phyloP scores from a whole-genome alignment of 1,284 basidiomycete species.

The Quambalaria eucalypti region DNA sequence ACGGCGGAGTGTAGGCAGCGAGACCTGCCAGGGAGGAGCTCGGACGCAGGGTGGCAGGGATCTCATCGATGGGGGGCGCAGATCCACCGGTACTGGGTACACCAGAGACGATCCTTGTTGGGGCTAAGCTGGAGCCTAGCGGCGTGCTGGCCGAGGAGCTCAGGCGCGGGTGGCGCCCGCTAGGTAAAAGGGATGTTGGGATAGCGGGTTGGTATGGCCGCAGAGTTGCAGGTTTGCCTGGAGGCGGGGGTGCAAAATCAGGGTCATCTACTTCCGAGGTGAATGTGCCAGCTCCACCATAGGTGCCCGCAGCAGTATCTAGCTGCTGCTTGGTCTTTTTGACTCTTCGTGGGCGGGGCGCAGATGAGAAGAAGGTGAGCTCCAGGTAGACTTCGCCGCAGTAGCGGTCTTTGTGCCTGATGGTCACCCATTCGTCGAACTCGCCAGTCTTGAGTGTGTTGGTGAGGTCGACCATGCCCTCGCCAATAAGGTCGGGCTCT shows the following conservation, averaged over 20 bases:
- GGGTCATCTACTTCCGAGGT: constrained; percentile 20
- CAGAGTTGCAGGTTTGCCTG: constrained; percentile 16
- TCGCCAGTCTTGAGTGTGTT: constrained; percentile 88
- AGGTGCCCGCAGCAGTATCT: constrained; percentile 18
- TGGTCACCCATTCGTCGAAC: constrained; percentile 89
- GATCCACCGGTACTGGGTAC: constrained; percentile 1
- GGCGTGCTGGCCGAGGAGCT: constrained; percentile 1
- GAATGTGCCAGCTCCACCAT: constrained; percentile 39
- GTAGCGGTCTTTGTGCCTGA: constrained; percentile 39
- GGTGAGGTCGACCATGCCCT: constrained; percentile 74
- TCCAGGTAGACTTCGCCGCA: constrained; percentile 45
- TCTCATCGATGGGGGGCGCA: constrained; percentile 20
- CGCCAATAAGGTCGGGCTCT: constrained; percentile 92
- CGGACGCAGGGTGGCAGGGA: constrained; percentile 28
- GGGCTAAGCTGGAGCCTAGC: too few relatives aligned
- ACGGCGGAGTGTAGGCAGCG: constrained; percentile 36
- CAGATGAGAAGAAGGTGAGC: constrained; percentile 42
- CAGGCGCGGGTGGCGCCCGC: constrained; percentile 6
- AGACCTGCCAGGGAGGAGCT: constrained; percentile 37
- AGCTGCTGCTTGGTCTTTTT: constrained; percentile 19
- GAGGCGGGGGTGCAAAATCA: constrained; percentile 8
- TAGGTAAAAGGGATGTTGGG: constrained; percentile 28
- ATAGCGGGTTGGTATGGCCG: constrained; percentile 19
- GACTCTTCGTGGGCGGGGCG: constrained; percentile 33
- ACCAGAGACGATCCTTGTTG: too few relatives aligned